Evolutionary conservation across 805 yeast species (phyloP).

Genomic region (Metschnikowia kunwiensis): DNA sequence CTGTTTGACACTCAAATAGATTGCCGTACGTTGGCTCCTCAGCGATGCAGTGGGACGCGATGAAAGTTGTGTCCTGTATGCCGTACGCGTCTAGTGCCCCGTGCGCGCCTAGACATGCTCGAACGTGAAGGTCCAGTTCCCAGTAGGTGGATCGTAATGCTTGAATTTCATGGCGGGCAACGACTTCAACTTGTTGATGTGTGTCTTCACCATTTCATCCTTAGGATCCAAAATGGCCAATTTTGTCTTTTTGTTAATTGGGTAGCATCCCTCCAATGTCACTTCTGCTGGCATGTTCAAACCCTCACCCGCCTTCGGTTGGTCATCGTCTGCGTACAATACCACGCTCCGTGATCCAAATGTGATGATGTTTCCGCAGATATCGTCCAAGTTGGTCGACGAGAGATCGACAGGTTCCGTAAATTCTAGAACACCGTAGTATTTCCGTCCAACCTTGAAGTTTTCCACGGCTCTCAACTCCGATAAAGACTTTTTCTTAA

Average conservation of each 20-base stretch:
- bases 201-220: conserved; percentile 67
- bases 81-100: conserved; percentile 11
- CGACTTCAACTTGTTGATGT: conserved; percentile 61
- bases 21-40: no score
- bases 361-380: conserved; percentile 62
- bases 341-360: conserved; percentile 59
- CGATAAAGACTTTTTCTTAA: conserved; percentile 55
- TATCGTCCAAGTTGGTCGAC: conserved; percentile 53
- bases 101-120: conserved; percentile 23
- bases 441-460: conserved; percentile 75
- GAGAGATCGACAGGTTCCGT: conserved; percentile 81
- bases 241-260: conserved; percentile 67
- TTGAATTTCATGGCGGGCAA: conserved; percentile 61
- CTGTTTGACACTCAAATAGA: no score
- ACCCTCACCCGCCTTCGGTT: conserved; percentile 66
- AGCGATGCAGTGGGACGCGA: not conserved
- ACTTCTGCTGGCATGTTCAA: conserved; percentile 73
- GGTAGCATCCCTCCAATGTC: conserved; percentile 77
- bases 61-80: conserved; percentile 5
- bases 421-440: conserved; percentile 76
- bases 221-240: conserved; percentile 74
- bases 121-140: conserved; percentile 64
- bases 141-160: conserved; percentile 72
- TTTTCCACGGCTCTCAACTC: conserved; percentile 62
- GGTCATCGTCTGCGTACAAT: conserved; percentile 67